Conservation (phyloP, 2,329 filamentous ascomycete species). For the Trichoderma citrinoviride region DNA sequence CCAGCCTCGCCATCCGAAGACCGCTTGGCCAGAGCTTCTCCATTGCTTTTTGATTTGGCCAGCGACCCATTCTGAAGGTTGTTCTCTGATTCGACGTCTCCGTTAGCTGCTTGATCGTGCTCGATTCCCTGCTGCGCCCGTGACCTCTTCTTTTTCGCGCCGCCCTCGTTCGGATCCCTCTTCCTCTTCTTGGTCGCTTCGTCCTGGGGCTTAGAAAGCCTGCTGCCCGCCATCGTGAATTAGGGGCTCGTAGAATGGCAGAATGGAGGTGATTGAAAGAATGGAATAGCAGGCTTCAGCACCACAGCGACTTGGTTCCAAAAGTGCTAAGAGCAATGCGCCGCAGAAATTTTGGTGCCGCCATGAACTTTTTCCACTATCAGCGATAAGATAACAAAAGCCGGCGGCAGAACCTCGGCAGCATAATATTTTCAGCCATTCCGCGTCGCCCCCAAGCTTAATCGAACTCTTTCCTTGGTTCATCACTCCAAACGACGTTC, state of each 20-base stretch:
- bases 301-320: constrained; percentile 18
- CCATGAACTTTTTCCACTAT: constrained; percentile 39
- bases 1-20: constrained; percentile 36
- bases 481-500: neutral
- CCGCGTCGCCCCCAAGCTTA: constrained; percentile 4
- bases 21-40: constrained; percentile 30
- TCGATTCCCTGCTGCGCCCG: constrained; percentile 26
- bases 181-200: constrained; percentile 48
- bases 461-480: constrained; percentile 20
- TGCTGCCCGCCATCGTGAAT: constrained; percentile 37
- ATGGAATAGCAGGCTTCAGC: constrained; percentile 20
- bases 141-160: constrained; percentile 42
- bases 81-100: neutral
- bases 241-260: neutral
- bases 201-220: constrained; percentile 35
- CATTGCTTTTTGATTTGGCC: constrained; percentile 21
- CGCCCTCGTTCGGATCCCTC: constrained; percentile 43
- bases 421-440: constrained; percentile 28
- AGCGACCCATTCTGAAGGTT: neutral
- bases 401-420: constrained; percentile 34
- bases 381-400: constrained; percentile 41
- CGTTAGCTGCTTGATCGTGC: constrained; percentile 4
- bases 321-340: constrained; percentile 15
- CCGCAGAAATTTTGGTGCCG: constrained; percentile 42
- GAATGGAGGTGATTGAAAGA: neutral